Evolutionary conservation across 2,329 filamentous ascomycete species (phyloP).

Genomic region (Colletotrichum sp.): DNA sequence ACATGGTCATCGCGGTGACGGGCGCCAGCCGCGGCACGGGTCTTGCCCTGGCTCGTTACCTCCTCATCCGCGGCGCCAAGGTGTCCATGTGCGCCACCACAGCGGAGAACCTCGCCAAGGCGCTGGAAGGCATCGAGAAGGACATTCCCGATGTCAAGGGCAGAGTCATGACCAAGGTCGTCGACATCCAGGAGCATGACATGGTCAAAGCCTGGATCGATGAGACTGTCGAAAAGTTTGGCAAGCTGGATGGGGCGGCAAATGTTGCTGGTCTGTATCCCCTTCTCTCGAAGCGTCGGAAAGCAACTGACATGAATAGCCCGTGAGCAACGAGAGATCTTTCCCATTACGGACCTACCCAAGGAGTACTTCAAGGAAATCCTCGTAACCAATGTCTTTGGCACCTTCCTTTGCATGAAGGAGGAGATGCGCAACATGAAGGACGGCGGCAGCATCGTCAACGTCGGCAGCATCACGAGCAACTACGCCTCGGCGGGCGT

Average conservation of each 20-base stretch:
- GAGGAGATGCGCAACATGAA: constrained; percentile 39
- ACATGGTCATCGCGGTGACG: constrained; percentile 26
- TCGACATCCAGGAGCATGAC: constrained; percentile 36
- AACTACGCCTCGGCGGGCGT: constrained; percentile 38
- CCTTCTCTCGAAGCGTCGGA: not conserved
- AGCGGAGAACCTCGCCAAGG: constrained; percentile 29
- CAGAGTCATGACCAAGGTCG: constrained; percentile 25
- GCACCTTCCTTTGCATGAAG: constrained; percentile 30
- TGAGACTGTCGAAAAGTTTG: constrained; percentile 34
- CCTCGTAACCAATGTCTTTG: constrained; percentile 28
- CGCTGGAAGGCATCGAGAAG: constrained; percentile 25
- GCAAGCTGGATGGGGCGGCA: constrained; percentile 37
- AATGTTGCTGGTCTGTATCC: constrained; percentile 38
- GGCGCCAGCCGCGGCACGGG: constrained; percentile 19
- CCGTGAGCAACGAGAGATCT: constrained; percentile 29
- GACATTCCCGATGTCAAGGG: constrained; percentile 26
- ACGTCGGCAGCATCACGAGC: constrained; percentile 49
- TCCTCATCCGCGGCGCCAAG: constrained; percentile 31
- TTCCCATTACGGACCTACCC: constrained; percentile 23
- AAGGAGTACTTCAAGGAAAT: constrained; percentile 26
- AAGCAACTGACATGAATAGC: not conserved
- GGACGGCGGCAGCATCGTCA: constrained; percentile 51
- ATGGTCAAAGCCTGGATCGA: constrained; percentile 37
- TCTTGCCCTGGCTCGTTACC: constrained; percentile 22
- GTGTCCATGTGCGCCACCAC: constrained; percentile 34